These are phyloP conservation scores for Xylaria venustula DNA, from an alignment of 495 filamentous ascomycete species.

Conservation along the genomic window DNA sequence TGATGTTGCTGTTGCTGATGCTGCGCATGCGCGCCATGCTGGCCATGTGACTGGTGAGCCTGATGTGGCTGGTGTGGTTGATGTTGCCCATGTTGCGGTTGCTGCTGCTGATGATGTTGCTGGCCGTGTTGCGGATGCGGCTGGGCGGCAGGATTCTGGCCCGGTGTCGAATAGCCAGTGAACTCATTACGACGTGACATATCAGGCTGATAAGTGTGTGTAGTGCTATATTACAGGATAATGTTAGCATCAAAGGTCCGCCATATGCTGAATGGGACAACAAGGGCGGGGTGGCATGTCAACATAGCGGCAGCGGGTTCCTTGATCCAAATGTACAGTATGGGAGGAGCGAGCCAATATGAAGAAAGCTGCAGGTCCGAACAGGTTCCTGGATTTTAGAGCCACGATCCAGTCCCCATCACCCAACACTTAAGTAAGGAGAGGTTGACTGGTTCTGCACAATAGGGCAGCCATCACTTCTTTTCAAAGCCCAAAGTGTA, in stretches of 20 bases:
- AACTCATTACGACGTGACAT: conserved; percentile 44
- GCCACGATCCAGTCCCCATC: neutral
- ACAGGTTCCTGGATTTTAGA: too few relatives aligned
- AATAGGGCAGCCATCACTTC: conserved; percentile 15
- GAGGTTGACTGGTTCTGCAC: neutral
- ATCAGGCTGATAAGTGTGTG: conserved; percentile 39
- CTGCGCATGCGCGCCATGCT: conserved; percentile 25
- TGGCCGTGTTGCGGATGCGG: conserved; percentile 28
- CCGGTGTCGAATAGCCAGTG: conserved; percentile 23
- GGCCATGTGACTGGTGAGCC: conserved; percentile 31
- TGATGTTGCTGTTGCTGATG: conserved; percentile 23
- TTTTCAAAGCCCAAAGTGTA: conserved; percentile 6
- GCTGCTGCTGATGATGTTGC: conserved; percentile 28
- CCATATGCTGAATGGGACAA: neutral
- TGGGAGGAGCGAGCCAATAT: too few relatives aligned
- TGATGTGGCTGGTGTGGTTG: conserved; percentile 30
- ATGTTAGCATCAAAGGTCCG: conserved; percentile 17
- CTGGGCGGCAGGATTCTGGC: conserved; percentile 28
- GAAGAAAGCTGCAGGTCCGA: too few relatives aligned
- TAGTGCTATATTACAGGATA: conserved; percentile 31
- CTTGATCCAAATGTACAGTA: neutral
- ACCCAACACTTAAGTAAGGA: neutral
- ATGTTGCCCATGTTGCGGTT: conserved; percentile 25
- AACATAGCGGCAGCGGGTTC: conserved; percentile 19
- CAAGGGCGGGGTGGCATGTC: conserved; percentile 4